phyloP scores from a whole-genome alignment of 768 basidiomycete genomes.

The Rhodotorula taiwanensis region DNA sequence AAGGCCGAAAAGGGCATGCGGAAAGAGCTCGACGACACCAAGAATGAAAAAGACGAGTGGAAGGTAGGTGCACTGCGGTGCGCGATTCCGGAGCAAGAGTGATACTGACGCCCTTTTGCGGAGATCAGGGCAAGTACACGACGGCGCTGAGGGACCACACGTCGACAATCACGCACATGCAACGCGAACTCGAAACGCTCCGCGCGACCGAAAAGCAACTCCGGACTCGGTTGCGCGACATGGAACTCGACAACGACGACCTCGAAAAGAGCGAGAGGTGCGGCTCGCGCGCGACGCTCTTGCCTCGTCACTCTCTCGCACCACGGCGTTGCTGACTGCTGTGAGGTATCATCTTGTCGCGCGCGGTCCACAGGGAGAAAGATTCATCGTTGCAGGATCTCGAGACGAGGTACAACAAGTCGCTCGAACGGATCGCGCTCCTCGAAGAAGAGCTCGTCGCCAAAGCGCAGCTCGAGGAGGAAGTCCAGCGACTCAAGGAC shows the following conservation, averaged over 20 bases:
- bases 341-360: conserved; percentile 49
- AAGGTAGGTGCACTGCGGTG: conserved; percentile 59
- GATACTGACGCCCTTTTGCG: neutral
- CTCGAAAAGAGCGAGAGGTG: conserved; percentile 84
- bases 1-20: conserved; percentile 57
- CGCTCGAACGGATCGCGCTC: conserved; percentile 92
- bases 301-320: neutral
- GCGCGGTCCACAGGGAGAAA: conserved; percentile 40
- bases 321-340: conserved; percentile 43
- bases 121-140: conserved; percentile 46
- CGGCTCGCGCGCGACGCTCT: conserved; percentile 18
- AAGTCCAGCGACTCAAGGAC: conserved; percentile 81
- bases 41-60: conserved; percentile 80
- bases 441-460: conserved; percentile 90
- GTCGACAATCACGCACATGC: conserved; percentile 79
- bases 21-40: conserved; percentile 54
- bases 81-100: neutral
- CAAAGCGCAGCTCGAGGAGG: conserved; percentile 83
- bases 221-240: conserved; percentile 70
- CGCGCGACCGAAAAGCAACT: conserved; percentile 65
- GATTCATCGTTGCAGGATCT: conserved; percentile 50
- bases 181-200: conserved; percentile 78
- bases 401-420: conserved; percentile 76
- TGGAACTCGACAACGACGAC: conserved; percentile 98
- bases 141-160: conserved; percentile 56